Conservation (phyloP, 306 rosid genomes). For the Quercus alba region DNA sequence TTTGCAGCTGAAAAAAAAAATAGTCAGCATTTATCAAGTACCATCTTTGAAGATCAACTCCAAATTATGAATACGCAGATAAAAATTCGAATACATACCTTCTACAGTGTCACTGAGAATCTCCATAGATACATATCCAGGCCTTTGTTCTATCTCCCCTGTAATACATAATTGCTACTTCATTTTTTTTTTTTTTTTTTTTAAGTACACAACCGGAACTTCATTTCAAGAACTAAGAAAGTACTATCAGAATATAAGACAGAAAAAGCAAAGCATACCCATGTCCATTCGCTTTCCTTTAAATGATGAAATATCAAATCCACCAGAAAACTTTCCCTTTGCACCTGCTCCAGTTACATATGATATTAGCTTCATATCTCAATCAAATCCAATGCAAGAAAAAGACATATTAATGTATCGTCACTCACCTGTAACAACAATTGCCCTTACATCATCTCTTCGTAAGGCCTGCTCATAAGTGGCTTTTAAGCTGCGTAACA, state of each 20-base stretch:
- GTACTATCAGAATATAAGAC: background rate
- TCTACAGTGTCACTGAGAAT: conserved; percentile 66
- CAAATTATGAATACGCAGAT: background rate
- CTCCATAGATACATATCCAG: conserved; percentile 68
- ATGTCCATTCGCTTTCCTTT: conserved; percentile 56
- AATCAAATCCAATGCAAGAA: background rate
- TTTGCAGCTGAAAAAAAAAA: conserved; percentile 49
- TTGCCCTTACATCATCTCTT: conserved; percentile 88
- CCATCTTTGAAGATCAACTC: background rate
- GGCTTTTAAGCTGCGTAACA: conserved; percentile 62
- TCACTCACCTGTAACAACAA: conserved; percentile 70
- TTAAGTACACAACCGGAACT: conserved; percentile 14
- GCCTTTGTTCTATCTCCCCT: conserved; percentile 42
- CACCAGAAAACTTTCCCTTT: conserved; percentile 91
- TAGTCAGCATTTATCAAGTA: conserved; percentile 7
- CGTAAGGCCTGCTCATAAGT: conserved; percentile 63
- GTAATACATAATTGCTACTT: background rate
- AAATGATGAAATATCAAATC: conserved; percentile 80
- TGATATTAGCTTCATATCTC: conserved; percentile 14
- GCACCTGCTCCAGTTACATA: conserved; percentile 56
- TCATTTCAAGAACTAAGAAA: background rate
- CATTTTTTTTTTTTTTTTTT: no score
- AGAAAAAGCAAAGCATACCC: conserved; percentile 35
- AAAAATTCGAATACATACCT: conserved; percentile 39
- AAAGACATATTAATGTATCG: conserved; percentile 8